Conservation (phyloP, 345 rosid species). For the Toxicodendron radicans region DNA sequence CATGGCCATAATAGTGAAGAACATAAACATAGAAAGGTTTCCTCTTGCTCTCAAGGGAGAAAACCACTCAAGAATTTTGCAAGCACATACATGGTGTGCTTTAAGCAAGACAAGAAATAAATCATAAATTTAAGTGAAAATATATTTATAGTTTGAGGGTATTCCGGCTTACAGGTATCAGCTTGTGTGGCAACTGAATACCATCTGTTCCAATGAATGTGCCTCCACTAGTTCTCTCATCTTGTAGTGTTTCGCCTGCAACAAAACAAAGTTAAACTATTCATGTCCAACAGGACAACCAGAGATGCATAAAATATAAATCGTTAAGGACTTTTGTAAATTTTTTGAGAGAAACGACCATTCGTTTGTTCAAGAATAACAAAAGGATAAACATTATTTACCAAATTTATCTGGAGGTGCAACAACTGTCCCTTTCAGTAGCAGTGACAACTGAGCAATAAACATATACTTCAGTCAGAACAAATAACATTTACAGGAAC, state of each 20-base stretch:
- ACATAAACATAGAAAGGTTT: background rate
- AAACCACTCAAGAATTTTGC: background rate
- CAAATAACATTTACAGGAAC: constrained; percentile 12
- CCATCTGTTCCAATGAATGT: constrained; percentile 79
- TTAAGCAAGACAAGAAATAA: constrained; percentile 13
- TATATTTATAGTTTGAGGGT: background rate
- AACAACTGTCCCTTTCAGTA: constrained; percentile 91
- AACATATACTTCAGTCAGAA: constrained; percentile 32
- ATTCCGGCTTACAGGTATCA: constrained; percentile 69
- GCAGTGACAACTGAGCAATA: constrained; percentile 65
- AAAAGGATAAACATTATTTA: constrained; percentile 27
- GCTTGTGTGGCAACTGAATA: constrained; percentile 79
- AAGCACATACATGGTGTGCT: background rate
- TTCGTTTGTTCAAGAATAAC: background rate
- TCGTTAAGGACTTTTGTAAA: background rate
- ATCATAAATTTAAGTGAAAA: constrained; percentile 15
- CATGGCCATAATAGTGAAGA: background rate
- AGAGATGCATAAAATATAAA: background rate
- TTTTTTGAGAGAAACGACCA: background rate
- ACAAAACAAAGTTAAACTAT: constrained; percentile 14
- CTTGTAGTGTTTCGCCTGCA: constrained; percentile 84
- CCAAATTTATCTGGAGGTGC: constrained; percentile 99
- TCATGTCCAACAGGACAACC: background rate
- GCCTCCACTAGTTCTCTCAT: constrained; percentile 87
- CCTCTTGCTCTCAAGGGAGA: background rate